Conservation (phyloP, 2,329 filamentous ascomycete genomes). For the Stagonosporopsis chrysanthemi region DNA sequence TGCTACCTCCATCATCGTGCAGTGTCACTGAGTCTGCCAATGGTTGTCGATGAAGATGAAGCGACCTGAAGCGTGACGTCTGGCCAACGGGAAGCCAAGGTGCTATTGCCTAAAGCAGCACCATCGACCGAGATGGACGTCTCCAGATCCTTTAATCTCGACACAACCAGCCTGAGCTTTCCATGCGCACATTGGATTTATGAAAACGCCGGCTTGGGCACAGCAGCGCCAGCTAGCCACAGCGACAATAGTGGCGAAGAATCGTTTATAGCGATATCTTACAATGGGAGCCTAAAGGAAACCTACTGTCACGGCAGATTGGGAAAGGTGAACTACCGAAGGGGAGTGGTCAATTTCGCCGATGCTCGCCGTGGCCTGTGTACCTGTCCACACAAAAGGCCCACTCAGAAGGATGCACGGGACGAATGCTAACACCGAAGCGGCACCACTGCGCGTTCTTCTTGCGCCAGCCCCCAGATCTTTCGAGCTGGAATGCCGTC, state of each 20-base stretch:
- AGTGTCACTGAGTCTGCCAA: background rate
- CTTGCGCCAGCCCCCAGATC: slow-evolving; percentile 1
- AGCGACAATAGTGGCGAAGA: background rate
- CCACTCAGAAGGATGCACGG: slow-evolving; percentile 1
- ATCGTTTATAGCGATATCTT: background rate
- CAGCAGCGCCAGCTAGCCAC: background rate
- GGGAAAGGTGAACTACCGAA: background rate
- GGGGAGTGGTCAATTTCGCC: slow-evolving; percentile 3
- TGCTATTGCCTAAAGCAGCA: slow-evolving; percentile 3
- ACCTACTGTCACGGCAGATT: slow-evolving; percentile 2
- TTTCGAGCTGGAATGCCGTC: background rate
- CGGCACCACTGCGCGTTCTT: background rate
- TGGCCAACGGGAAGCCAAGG: background rate
- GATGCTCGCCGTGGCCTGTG: background rate
- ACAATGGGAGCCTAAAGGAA: background rate
- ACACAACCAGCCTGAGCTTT: slow-evolving; percentile 9
- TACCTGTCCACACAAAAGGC: background rate
- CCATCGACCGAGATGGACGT: slow-evolving; percentile 4
- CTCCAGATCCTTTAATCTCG: slow-evolving; percentile 13
- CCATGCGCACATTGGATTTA: background rate
- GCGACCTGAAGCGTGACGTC: background rate
- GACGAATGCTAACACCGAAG: background rate
- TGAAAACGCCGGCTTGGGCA: background rate
- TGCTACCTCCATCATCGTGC: background rate
- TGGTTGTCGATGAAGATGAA: background rate